Evolutionary conservation across 2,329 filamentous ascomycete species (phyloP).

Genomic region (Claviceps paspali): DNA sequence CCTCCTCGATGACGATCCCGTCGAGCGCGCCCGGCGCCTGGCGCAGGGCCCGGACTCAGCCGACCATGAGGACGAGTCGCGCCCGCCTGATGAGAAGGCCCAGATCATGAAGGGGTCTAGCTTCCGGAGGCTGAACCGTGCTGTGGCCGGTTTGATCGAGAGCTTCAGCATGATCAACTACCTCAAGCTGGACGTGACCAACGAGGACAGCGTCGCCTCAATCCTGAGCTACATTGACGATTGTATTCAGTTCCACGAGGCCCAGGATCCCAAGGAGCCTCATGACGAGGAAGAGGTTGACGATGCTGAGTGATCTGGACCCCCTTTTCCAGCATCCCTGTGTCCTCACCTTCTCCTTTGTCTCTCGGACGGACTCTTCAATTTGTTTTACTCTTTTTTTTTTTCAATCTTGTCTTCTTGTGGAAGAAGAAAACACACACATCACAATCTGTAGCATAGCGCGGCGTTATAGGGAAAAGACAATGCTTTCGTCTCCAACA

Average conservation of each 20-base stretch:
- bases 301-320: slow-evolving; percentile 18
- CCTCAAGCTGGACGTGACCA: slow-evolving; percentile 72
- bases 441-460: slow-evolving; percentile 2
- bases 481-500: neutral
- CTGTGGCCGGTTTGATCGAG: slow-evolving; percentile 83
- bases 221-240: slow-evolving; percentile 90
- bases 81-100: slow-evolving; percentile 49
- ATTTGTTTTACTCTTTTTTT: neutral
- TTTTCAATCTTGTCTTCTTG: neutral
- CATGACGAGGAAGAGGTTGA: slow-evolving; percentile 37
- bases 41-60: slow-evolving; percentile 25
- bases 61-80: slow-evolving; percentile 34
- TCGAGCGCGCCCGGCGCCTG: slow-evolving; percentile 29
- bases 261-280: slow-evolving; percentile 79
- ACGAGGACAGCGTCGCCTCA: slow-evolving; percentile 77
- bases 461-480: slow-evolving; percentile 3
- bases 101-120: slow-evolving; percentile 66
- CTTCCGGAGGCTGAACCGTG: slow-evolving; percentile 71
- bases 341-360: neutral
- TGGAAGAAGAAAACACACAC: neutral
- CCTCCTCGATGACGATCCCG: slow-evolving; percentile 66
- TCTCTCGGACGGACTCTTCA: too few species aligned
- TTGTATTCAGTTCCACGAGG: slow-evolving; percentile 83
- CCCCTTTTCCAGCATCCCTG: neutral
- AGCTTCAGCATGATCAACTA: slow-evolving; percentile 98